Evolutionary conservation across 2,329 filamentous ascomycete species (phyloP).

Genomic region (Pyrenochaeta sp.): DNA sequence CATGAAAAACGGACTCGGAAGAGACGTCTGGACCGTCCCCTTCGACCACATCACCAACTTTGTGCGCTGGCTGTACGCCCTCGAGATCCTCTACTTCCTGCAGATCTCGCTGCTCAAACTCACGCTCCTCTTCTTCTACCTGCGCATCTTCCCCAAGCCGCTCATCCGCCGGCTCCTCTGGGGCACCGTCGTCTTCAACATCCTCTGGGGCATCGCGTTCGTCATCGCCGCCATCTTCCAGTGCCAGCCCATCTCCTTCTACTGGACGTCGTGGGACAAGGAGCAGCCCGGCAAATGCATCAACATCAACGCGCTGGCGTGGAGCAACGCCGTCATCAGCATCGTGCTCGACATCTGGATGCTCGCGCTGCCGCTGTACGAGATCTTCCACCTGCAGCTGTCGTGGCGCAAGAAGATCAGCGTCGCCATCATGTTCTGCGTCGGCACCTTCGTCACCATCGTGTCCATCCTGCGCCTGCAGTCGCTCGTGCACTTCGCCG

Average conservation of each 20-base stretch:
- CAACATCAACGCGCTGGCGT: conserved; percentile 44
- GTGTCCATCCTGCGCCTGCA: conserved; percentile 55
- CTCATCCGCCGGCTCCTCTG: conserved; percentile 18
- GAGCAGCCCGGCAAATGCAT: conserved; percentile 41
- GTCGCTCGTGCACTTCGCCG: conserved; percentile 53
- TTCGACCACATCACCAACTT: conserved; percentile 55
- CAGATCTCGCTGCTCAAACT: conserved; percentile 37
- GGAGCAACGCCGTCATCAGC: conserved; percentile 43
- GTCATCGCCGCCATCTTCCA: conserved; percentile 35
- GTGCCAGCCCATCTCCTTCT: conserved; percentile 42
- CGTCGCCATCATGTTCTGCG: conserved; percentile 47
- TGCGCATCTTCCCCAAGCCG: conserved; percentile 38
- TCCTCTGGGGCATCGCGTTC: conserved; percentile 30
- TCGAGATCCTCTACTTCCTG: conserved; percentile 45
- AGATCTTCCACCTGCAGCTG: conserved; percentile 42
- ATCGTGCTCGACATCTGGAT: conserved; percentile 43
- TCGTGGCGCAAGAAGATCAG: conserved; percentile 46
- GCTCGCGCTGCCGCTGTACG: conserved; percentile 43
- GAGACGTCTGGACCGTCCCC: conserved; percentile 60
- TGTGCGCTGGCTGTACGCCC: conserved; percentile 39
- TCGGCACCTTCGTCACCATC: conserved; percentile 53
- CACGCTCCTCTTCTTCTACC: conserved; percentile 37
- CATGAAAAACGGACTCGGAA: conserved; percentile 54
- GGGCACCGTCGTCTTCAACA: conserved; percentile 32
- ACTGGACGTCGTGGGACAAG: conserved; percentile 42